phyloP scores from a whole-genome alignment of 1,284 basidiomycete species.

The Erythrobasidium hasegawianum region DNA sequence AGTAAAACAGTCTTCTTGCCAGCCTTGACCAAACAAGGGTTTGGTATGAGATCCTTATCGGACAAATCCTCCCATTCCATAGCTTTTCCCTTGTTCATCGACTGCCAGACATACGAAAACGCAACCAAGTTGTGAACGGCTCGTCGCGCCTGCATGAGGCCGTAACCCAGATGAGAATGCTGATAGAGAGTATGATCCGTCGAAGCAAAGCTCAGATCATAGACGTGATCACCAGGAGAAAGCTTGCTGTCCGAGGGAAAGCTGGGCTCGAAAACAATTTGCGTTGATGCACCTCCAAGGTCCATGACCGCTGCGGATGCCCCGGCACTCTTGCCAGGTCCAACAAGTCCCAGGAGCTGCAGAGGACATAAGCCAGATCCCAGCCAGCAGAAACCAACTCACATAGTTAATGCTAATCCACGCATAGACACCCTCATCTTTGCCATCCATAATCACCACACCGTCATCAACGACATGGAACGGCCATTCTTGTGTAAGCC shows the following conservation, averaged over 20 bases:
- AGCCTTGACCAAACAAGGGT: slow-evolving; percentile 75
- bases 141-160: slow-evolving; percentile 82
- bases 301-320: slow-evolving; percentile 88
- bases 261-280: slow-evolving; percentile 92
- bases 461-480: slow-evolving; percentile 65
- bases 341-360: slow-evolving; percentile 66
- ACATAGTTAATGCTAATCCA: slow-evolving; percentile 97
- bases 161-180: slow-evolving; percentile 91
- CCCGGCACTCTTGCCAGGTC: slow-evolving; percentile 55
- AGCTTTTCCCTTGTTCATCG: slow-evolving; percentile 41
- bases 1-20: slow-evolving; percentile 66
- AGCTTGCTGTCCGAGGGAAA: slow-evolving; percentile 58
- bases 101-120: slow-evolving; percentile 64
- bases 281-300: slow-evolving; percentile 92
- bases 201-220: slow-evolving; percentile 73
- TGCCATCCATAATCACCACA: slow-evolving; percentile 90
- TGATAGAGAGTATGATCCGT: slow-evolving; percentile 74
- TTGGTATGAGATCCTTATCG: slow-evolving; percentile 54
- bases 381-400: slow-evolving; percentile 5
- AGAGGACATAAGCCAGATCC: background rate
- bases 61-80: slow-evolving; percentile 52
- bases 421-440: slow-evolving; percentile 93
- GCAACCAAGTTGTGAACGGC: slow-evolving; percentile 84
- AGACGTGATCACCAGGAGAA: slow-evolving; percentile 88
- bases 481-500: slow-evolving; percentile 65